Base-by-base conservation (phyloP, 345 rosid genomes). In the Litchi chinensis region DNA sequence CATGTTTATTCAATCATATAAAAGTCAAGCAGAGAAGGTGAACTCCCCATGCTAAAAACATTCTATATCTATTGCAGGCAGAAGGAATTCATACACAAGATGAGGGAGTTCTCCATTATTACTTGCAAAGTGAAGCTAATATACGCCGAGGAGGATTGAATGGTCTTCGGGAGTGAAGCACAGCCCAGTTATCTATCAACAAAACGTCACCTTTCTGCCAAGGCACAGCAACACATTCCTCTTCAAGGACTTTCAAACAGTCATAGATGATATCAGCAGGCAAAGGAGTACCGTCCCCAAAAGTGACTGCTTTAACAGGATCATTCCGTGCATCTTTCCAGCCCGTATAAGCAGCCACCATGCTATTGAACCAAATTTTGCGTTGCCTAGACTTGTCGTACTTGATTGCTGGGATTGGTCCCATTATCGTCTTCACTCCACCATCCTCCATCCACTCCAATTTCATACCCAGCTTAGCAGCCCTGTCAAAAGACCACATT, bases 181-280 rank as follows among this genome's bases (percentile, higher is more conserved):
- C 94, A 0, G 95, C 98, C 98, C 83, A 93, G 79, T 96, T 92
- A 70, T 96, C 97, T 19, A 92, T 76, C 82, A 95, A 79, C 32
- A 95, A 46, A 62, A 93, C 85, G 62, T 93, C 98, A 37, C 98
- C 99, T 82, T 86, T 92, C 88, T 87, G 89, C 97, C 99, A 94
- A 3, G 97, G 99, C 71, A 92, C 71, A 8, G 92, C 91, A 15
- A 90, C 88, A 46, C 94, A 81, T 79, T 96, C 98, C 69, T 96
- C 97, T 79, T 92, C 98, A 10, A 92, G 89, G 9, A 93, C 89
- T 39, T 79, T 87, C 4, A 89, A 82, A 50, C 97, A 93, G 75
- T 90, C 94, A 0, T 88, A 75, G 54, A 91, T 80, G 66, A 89
- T 84, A 70, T 96, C 86, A 3, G 81, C 83, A 0, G 97, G 98